These are phyloP conservation scores for Penicillium canescens DNA, from an alignment of 495 filamentous ascomycete genomes.

Conservation along the genomic window DNA sequence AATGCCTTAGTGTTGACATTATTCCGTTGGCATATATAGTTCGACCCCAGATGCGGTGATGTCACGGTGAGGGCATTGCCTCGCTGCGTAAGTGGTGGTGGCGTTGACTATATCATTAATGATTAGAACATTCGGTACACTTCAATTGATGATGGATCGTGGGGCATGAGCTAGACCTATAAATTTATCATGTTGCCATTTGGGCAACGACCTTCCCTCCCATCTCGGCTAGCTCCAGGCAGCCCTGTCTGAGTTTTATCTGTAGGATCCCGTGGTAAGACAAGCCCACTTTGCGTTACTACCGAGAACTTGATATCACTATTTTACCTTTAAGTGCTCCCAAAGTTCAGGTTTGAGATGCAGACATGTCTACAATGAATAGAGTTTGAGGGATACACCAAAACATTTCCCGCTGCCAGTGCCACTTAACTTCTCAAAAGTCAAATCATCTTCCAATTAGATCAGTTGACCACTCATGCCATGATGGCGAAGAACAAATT, in stretches of 20 bases:
- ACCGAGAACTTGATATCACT: no score
- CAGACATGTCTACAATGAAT: no score
- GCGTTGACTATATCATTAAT: not conserved
- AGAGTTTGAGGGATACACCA: no score
- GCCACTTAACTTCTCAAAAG: no score
- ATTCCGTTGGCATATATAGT: conserved; percentile 15
- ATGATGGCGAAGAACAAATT: no score
- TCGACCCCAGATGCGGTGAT: conserved; percentile 18
- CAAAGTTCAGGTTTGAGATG: no score
- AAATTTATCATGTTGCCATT: not conserved
- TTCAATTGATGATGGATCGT: not conserved
- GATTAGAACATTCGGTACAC: not conserved
- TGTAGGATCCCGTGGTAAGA: no score
- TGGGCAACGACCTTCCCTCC: not conserved
- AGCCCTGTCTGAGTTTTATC: not conserved
- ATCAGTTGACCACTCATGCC: no score
- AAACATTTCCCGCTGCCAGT: no score
- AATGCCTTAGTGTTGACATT: not conserved
- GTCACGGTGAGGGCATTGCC: conserved; percentile 28
- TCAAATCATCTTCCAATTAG: no score
- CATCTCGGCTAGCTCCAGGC: not conserved
- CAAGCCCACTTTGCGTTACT: not conserved
- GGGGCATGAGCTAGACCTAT: not conserved
- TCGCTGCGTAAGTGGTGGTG: conserved; percentile 5
- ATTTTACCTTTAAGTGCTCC: no score